phyloP scores from a whole-genome alignment of 176 grass and related monocot species.

The Melocanna baccifera region DNA sequence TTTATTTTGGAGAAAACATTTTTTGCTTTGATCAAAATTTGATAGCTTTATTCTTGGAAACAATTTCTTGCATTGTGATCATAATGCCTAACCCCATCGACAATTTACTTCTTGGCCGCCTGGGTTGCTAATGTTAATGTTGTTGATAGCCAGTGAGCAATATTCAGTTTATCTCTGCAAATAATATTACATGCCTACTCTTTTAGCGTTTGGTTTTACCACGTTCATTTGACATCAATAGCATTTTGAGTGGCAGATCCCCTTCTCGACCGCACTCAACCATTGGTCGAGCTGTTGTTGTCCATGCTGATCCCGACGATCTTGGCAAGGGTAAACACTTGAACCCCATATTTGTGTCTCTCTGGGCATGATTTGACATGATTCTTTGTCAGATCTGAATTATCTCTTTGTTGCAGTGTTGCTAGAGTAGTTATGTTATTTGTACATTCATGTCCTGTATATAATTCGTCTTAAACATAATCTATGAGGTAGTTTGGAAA shows the following conservation, averaged over 20 bases:
- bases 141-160: slow-evolving; percentile 23
- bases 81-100: not conserved
- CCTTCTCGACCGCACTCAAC: slow-evolving; percentile 49
- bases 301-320: slow-evolving; percentile 70
- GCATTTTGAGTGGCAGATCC: slow-evolving; percentile 26
- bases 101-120: not conserved
- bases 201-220: not conserved
- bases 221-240: not conserved
- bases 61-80: not conserved
- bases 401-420: not conserved
- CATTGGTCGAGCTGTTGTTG: slow-evolving; percentile 63
- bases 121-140: slow-evolving; percentile 43
- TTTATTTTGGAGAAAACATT: not conserved
- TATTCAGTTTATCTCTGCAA: not conserved
- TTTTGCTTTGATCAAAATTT: not conserved
- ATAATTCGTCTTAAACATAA: not conserved
- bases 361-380: not conserved
- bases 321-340: slow-evolving; percentile 59
- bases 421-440: not conserved
- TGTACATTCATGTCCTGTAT: not conserved
- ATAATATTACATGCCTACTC: not conserved
- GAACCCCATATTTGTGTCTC: not conserved
- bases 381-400: not conserved
- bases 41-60: not conserved
- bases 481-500: not conserved